Evolutionary conservation across 331 rosid species (phyloP).

Genomic region (Rhamnella rubrinervis): DNA sequence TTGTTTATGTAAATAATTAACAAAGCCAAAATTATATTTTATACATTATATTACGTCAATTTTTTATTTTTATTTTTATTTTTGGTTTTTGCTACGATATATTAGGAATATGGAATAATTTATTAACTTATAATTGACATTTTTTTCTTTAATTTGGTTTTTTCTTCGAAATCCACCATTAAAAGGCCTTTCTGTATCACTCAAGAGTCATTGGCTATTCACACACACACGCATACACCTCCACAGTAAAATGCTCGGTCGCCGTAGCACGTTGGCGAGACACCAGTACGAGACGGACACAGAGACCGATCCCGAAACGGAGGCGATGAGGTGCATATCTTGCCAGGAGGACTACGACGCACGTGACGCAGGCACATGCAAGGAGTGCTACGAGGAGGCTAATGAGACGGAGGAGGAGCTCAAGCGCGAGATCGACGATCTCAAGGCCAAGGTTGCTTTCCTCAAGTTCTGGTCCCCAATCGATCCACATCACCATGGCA

Average conservation of each 20-base stretch:
- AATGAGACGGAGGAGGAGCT: slow-evolving; percentile 76
- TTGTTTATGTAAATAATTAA: too few relatives aligned
- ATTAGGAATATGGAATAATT: too few relatives aligned
- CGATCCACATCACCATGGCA: slow-evolving; percentile 23
- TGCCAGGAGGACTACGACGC: slow-evolving; percentile 51
- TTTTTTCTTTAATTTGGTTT: neutral
- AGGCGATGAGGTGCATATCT: slow-evolving; percentile 48
- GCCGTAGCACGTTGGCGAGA: slow-evolving; percentile 16
- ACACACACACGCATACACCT: neutral
- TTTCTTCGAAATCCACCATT: too few relatives aligned
- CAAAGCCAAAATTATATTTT: too few relatives aligned
- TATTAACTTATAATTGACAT: too few relatives aligned
- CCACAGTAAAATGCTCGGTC: slow-evolving; percentile 17
- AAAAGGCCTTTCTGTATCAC: too few relatives aligned
- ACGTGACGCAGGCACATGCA: slow-evolving; percentile 66
- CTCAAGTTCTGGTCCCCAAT: slow-evolving; percentile 45
- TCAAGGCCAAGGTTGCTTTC: slow-evolving; percentile 64
- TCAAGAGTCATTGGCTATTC: too few relatives aligned
- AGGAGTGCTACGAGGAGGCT: slow-evolving; percentile 80
- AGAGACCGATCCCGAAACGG: slow-evolving; percentile 25
- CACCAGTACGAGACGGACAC: neutral
- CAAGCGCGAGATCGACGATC: slow-evolving; percentile 72
- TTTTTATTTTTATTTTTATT: too few relatives aligned
- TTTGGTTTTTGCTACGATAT: too few relatives aligned
- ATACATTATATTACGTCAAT: too few relatives aligned